These are phyloP conservation scores for Gamarada debralockiae DNA, from an alignment of 495 filamentous ascomycete genomes.

Conservation along the genomic window DNA sequence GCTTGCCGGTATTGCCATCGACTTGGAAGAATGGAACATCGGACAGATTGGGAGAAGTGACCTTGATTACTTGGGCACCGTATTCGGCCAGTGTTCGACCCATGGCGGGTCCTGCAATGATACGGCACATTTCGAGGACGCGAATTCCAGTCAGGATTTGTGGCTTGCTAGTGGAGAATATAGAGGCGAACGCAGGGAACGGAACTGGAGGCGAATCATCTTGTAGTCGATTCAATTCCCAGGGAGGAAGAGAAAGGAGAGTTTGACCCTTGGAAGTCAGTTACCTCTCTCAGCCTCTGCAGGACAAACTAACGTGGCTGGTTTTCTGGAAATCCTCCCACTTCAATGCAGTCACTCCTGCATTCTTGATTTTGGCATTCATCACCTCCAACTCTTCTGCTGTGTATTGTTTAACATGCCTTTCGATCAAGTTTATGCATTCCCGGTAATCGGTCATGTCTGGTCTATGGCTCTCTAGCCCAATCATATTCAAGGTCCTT, in stretches of 20 bases:
- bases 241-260: conserved; percentile 39
- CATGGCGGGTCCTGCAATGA: conserved; percentile 59
- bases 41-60: conserved; percentile 60
- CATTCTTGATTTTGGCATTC: conserved; percentile 59
- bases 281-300: background rate
- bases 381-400: conserved; percentile 59
- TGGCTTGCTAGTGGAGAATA: conserved; percentile 26
- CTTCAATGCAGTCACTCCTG: conserved; percentile 64
- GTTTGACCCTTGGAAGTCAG: conserved; percentile 35
- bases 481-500: conserved; percentile 67
- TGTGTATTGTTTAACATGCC: conserved; percentile 58
- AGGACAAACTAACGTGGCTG: conserved; percentile 44
- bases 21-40: conserved; percentile 80
- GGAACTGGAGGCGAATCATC: conserved; percentile 45
- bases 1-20: conserved; percentile 70
- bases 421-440: conserved; percentile 66
- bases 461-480: conserved; percentile 57
- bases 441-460: conserved; percentile 63
- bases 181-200: conserved; percentile 2
- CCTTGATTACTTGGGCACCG: conserved; percentile 53
- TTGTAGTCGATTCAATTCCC: conserved; percentile 46
- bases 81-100: conserved; percentile 62
- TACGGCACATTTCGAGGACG: conserved; percentile 65
- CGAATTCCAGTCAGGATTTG: conserved; percentile 34
- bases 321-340: conserved; percentile 63